phyloP scores from a whole-genome alignment of 2,329 filamentous ascomycete genomes.

The Chaetomiaceae sp. region DNA sequence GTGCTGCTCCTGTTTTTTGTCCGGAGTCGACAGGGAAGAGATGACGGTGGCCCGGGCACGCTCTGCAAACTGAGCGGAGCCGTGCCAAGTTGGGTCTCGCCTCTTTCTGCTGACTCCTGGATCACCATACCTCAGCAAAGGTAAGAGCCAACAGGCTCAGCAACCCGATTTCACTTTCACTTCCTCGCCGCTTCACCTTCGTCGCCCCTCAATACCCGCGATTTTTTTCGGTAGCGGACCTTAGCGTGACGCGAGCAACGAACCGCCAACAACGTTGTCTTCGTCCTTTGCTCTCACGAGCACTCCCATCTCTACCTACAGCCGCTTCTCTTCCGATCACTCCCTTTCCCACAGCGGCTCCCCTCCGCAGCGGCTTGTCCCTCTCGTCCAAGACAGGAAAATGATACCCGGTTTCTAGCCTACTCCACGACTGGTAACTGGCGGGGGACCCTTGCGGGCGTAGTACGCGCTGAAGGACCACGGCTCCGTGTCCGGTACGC shows the following conservation, averaged over 20 bases:
- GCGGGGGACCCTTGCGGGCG: conserved; percentile 10
- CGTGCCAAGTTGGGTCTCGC: conserved; percentile 21
- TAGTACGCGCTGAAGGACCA: conserved; percentile 17
- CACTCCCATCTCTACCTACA: neutral
- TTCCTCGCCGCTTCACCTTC: conserved; percentile 1
- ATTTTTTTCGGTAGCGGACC: neutral
- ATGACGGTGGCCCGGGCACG: conserved; percentile 15
- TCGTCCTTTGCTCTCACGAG: neutral
- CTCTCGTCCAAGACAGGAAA: conserved; percentile 3
- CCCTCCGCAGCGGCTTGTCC: neutral
- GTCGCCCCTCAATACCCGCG: neutral
- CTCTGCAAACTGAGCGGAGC: conserved; percentile 9
- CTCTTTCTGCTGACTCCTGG: conserved; percentile 22
- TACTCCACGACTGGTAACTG: conserved; percentile 9
- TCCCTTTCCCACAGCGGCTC: neutral
- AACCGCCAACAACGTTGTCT: neutral
- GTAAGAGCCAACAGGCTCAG: conserved; percentile 12
- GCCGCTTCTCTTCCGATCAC: neutral
- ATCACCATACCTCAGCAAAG: conserved; percentile 19
- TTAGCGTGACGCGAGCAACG: neutral
- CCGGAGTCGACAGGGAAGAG: conserved; percentile 1
- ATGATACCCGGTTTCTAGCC: conserved; percentile 13
- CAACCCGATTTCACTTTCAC: conserved; percentile 6
- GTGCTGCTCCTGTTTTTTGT: conserved; percentile 3
- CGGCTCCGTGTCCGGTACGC: conserved; percentile 17